These are phyloP conservation scores for Mucuna pruriens DNA, from an alignment of 306 rosid genomes.

Conservation along the genomic window DNA sequence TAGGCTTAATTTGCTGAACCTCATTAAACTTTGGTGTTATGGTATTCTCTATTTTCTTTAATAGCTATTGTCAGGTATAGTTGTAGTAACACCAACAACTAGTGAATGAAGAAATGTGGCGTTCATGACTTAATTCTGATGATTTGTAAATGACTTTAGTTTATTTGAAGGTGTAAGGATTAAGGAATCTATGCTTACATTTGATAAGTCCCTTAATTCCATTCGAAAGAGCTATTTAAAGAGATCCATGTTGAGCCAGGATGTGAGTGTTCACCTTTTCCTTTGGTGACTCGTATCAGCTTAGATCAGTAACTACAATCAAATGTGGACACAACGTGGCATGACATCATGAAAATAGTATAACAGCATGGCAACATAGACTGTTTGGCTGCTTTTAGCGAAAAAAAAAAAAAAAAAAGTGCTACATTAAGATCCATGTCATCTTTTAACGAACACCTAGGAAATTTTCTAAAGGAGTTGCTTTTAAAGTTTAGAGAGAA, in stretches of 20 bases:
- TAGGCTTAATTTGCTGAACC: too few relatives aligned
- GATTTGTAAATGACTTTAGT: background rate
- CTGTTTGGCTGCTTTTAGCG: background rate
- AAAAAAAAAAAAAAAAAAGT: too few relatives aligned
- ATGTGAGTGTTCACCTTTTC: background rate
- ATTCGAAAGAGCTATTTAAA: background rate
- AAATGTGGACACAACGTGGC: background rate
- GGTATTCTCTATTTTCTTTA: too few relatives aligned
- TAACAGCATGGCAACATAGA: too few relatives aligned
- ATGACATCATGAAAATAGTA: too few relatives aligned
- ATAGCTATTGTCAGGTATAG: too few relatives aligned
- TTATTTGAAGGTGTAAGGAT: background rate
- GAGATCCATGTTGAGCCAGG: background rate
- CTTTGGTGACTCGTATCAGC: background rate
- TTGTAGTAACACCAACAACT: too few relatives aligned
- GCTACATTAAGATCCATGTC: background rate
- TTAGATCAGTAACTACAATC: background rate
- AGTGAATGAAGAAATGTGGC: background rate
- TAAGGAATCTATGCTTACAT: background rate
- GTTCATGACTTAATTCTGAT: background rate
- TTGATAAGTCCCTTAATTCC: background rate
- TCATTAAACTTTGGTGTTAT: too few relatives aligned
- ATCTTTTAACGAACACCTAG: background rate
- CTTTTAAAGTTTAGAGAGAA: background rate
- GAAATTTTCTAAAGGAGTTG: background rate